Conservation (phyloP, 305 asterid genomes). For the Solanum aculeatissimum region DNA sequence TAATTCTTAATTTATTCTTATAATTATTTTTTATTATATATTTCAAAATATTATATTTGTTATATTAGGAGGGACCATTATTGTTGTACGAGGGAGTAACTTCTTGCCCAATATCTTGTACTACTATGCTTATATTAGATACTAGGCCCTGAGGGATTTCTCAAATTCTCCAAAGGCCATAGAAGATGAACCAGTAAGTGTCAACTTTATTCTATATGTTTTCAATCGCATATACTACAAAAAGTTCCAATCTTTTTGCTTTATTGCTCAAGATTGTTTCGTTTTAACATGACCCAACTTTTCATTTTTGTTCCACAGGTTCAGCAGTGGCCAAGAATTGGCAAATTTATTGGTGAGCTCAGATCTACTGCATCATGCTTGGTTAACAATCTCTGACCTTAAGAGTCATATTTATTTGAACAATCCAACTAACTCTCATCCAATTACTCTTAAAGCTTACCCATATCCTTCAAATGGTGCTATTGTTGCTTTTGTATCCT, state of each 20-base stretch:
- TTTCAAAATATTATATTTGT: no score
- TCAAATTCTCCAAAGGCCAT: background rate
- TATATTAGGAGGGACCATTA: no score
- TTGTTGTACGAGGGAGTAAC: no score
- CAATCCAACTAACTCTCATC: background rate
- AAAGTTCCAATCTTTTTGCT: background rate
- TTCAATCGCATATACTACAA: background rate
- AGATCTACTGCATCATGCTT: constrained; percentile 11
- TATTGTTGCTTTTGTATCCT: constrained; percentile 13
- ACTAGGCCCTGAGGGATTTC: background rate
- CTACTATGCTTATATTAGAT: background rate
- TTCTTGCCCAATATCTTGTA: background rate
- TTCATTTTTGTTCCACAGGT: background rate
- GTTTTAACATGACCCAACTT: background rate
- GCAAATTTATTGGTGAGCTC: constrained; percentile 8
- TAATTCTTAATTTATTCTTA: no score
- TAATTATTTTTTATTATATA: no score
- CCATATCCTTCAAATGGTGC: background rate
- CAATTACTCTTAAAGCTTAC: background rate
- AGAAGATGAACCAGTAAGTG: constrained; percentile 1
- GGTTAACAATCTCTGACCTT: constrained; percentile 6
- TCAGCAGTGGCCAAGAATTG: constrained; percentile 16
- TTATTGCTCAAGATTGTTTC: background rate
- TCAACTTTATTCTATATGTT: background rate
- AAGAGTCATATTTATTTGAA: background rate